Evolutionary conservation across 2,329 filamentous ascomycete species (phyloP).

Genomic region (Coniochaeta sp.): DNA sequence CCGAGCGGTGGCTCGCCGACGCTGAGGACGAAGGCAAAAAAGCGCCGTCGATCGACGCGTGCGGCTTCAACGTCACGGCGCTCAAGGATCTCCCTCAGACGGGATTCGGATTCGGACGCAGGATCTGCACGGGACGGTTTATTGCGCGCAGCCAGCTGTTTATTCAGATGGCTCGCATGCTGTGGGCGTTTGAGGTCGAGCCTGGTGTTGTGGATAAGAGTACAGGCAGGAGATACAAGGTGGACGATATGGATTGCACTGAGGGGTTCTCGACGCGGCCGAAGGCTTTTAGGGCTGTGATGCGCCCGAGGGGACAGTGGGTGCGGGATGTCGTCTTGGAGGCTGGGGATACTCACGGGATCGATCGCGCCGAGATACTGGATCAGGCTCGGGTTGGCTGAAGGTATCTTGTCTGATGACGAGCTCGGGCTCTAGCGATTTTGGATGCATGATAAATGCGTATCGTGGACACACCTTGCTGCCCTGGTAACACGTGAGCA

Average conservation of each 20-base stretch:
- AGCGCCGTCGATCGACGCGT: constrained; percentile 4
- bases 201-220: constrained; percentile 19
- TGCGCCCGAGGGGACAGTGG: constrained; percentile 20
- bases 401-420: too few species aligned
- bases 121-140: constrained; percentile 34
- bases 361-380: not conserved
- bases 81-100: constrained; percentile 22
- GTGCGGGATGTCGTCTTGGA: constrained; percentile 17
- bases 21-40: not conserved
- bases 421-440: too few species aligned
- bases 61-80: constrained; percentile 9
- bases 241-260: constrained; percentile 17
- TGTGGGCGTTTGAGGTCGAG: constrained; percentile 43
- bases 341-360: not conserved
- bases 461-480: too few species aligned
- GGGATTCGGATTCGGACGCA: constrained; percentile 41
- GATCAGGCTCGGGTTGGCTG: not conserved
- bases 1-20: constrained; percentile 23
- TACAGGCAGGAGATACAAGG: constrained; percentile 11
- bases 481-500: too few species aligned
- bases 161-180: constrained; percentile 29
- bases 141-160: constrained; percentile 41
- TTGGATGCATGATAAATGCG: too few species aligned
- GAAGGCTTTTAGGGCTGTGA: constrained; percentile 19
- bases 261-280: constrained; percentile 20